Conservation (phyloP, 169 alveolate species). For the Toxoplasma gondii region DNA sequence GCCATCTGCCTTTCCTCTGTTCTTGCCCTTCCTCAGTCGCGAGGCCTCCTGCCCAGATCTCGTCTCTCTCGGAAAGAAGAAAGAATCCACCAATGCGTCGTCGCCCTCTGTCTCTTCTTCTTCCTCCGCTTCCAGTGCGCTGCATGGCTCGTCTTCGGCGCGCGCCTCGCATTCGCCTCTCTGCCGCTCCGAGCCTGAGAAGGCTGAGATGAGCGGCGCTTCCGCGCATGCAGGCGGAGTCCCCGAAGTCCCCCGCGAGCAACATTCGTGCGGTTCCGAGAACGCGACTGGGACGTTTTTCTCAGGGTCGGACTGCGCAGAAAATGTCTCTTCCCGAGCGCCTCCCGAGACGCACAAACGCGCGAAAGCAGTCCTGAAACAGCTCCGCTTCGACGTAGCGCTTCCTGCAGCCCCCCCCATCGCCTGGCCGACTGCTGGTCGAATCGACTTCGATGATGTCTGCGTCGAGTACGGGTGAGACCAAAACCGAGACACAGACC, state of each 20-base stretch:
- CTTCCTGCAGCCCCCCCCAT: neutral
- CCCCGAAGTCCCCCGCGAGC: too few relatives aligned
- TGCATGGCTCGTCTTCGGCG: too few relatives aligned
- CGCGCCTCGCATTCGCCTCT: too few relatives aligned
- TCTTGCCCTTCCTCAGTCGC: neutral
- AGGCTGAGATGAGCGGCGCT: too few relatives aligned
- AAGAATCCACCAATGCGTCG: neutral
- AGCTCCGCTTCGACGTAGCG: neutral
- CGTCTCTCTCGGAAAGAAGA: neutral
- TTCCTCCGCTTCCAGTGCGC: too few relatives aligned
- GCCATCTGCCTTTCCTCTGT: neutral
- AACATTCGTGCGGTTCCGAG: too few relatives aligned
- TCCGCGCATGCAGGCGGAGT: too few relatives aligned
- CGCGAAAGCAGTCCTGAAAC: neutral
- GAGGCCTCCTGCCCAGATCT: neutral
- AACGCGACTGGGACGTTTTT: too few relatives aligned
- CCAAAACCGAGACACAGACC: neutral
- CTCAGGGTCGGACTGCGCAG: too few relatives aligned
- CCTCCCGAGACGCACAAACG: neutral
- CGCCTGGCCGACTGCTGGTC: conserved; percentile 29
- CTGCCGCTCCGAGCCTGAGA: too few relatives aligned
- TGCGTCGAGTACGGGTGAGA: conserved; percentile 51
- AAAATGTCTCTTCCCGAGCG: too few relatives aligned
- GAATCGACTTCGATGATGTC: conserved; percentile 49
- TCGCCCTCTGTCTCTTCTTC: neutral